Conservation (phyloP, 306 rosid species). For the Gastrolobium villosum region DNA sequence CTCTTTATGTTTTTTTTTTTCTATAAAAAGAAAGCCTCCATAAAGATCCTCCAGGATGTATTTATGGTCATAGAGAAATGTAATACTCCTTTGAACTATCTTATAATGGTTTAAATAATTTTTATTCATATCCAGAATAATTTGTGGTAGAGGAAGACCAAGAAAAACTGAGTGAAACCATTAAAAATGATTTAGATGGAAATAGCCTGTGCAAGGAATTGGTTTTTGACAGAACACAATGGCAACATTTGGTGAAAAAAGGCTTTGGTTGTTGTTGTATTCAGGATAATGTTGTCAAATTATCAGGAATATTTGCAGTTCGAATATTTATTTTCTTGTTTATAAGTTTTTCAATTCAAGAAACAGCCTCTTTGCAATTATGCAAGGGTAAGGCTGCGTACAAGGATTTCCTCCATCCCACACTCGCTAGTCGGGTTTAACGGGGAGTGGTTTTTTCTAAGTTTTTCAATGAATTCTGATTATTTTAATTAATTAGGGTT, state of each 20-base stretch:
- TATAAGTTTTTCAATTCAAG: not conserved
- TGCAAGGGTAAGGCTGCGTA: too few species aligned
- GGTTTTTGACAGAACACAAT: constrained; percentile 16
- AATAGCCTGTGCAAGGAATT: not conserved
- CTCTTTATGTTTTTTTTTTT: not conserved
- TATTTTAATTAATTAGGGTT: not conserved
- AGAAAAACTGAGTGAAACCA: not conserved
- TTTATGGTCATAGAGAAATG: constrained; percentile 23
- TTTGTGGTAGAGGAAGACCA: constrained; percentile 2
- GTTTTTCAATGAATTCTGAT: constrained; percentile 14
- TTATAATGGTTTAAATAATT: constrained; percentile 1
- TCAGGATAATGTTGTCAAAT: constrained; percentile 11
- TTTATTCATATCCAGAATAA: constrained; percentile 30
- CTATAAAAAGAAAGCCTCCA: constrained; percentile 5
- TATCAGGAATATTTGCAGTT: constrained; percentile 25
- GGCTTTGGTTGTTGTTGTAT: constrained; percentile 8
- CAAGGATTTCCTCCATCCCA: too few species aligned
- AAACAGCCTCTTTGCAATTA: too few species aligned
- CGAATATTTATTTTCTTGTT: constrained; percentile 9
- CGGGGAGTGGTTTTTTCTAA: too few species aligned
- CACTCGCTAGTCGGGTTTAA: too few species aligned
- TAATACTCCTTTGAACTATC: constrained; percentile 1
- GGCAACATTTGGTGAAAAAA: constrained; percentile 19
- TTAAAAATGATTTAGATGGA: constrained; percentile 11
- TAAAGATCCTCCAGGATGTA: not conserved